These are phyloP conservation scores for Phylloporus sp. DNA, from an alignment of 768 basidiomycete genomes.

Conservation along the genomic window DNA sequence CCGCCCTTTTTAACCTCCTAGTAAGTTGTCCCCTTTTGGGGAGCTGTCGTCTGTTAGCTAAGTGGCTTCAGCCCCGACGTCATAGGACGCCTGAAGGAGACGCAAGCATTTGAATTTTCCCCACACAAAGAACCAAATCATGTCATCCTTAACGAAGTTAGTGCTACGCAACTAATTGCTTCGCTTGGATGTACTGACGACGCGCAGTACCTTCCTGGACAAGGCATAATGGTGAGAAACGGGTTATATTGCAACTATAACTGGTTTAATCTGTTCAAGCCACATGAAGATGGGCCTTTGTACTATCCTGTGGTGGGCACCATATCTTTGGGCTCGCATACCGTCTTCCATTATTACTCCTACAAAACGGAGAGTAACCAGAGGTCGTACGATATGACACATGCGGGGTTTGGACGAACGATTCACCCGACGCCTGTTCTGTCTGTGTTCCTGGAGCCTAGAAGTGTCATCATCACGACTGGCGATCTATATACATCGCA, in stretches of 20 bases:
- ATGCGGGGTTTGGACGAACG: constrained; percentile 39
- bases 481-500: constrained; percentile 63
- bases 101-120: constrained; percentile 59
- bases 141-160: constrained; percentile 82
- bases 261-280: constrained; percentile 41
- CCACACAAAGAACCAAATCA: constrained; percentile 79
- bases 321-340: constrained; percentile 82
- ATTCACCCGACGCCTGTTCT: constrained; percentile 64
- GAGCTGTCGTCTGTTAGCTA: constrained; percentile 1
- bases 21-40: constrained; percentile 44
- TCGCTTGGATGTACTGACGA: constrained; percentile 13
- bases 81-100: constrained; percentile 60
- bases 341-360: constrained; percentile 78
- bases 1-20: constrained; percentile 67
- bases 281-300: constrained; percentile 88
- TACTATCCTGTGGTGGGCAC: constrained; percentile 89
- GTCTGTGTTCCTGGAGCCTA: constrained; percentile 77
- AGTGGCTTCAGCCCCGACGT: constrained; percentile 63
- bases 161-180: constrained; percentile 10
- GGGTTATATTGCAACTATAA: constrained; percentile 8
- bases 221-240: constrained; percentile 82
- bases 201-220: constrained; percentile 73
- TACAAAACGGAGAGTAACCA: constrained; percentile 37
- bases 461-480: constrained; percentile 78
- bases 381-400: constrained; percentile 15